Base-by-base conservation (phyloP, 176 grass and related monocot genomes). In the Coix lacrymajobi region DNA sequence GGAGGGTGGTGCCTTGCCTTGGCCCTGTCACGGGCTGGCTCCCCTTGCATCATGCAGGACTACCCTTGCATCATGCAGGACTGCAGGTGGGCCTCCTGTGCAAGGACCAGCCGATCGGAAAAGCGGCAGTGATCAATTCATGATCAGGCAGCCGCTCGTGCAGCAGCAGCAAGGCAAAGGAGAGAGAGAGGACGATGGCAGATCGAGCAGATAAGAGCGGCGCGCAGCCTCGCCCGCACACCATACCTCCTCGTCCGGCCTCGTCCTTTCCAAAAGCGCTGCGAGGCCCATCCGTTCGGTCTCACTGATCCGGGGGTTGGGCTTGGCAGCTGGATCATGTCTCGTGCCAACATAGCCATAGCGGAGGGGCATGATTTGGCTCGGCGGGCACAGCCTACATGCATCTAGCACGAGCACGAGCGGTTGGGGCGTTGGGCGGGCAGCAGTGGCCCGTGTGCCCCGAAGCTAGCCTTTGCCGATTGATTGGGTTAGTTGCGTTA, bases 101-200 rank as follows among this genome's bases (percentile, higher is more conserved):
- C 17, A 33, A 37, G 49, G 31, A 76, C 71, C 57, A 65, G 37
- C 45, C 34, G 68, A 70, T 70, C 39, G 43, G 33, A 63, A 67
- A 73, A 17, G 75, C 8, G 19, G 51, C 70, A 70, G 84, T 43
- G 20, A 85, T 58, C 79, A 67, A 86, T n/a, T n/a, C n/a, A n/a
- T 90, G 65, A 82, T 82, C 31, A 62, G 83, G 78, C 83, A 78
- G 72, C 79, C 83, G 77, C 83, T 82, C 79, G 81, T 89, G 88
- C 79, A 76, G 20, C 75, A 20, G 37, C 39, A n/a, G n/a, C n/a
- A n/a, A n/a, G n/a, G 49, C 13, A 32, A 32, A 28, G 65, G 40
- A n/a, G n/a, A n/a, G n/a, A n/a, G 31, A 65, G 40, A 69, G 57
- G 81, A 41, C 9, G 31, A 30, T 16, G 20, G 71, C 67, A 70